A percentile compares a stretch with the other conserved stretches of the same genome.
phyloP scores from a whole-genome alignment of 331 rosid genomes.

The Pyracantha coccinea region DNA sequence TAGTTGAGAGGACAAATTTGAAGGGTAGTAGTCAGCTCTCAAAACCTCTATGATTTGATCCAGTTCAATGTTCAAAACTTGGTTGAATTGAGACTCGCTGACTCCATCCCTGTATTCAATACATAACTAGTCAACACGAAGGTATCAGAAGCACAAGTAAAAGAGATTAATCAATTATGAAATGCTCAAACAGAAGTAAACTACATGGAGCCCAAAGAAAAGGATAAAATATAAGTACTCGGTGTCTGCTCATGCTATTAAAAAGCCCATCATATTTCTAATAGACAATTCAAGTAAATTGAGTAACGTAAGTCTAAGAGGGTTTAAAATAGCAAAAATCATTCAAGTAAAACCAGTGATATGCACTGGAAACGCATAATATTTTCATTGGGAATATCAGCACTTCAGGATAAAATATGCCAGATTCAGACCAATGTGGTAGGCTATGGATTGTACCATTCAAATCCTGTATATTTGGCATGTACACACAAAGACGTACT shows the following conservation, averaged over 20 bases:
- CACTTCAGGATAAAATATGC: background rate
- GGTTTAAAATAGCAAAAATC: background rate
- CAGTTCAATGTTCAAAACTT: slow-evolving; percentile 76
- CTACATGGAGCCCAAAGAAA: background rate
- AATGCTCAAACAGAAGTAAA: background rate
- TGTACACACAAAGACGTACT: background rate
- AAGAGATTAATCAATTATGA: no score
- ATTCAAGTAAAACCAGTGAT: background rate
- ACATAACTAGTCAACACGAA: background rate
- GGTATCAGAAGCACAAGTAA: background rate
- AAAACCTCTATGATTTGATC: slow-evolving; percentile 76
- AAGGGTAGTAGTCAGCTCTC: background rate
- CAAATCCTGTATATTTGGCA: background rate
- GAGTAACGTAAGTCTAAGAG: background rate
- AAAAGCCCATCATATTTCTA: background rate
- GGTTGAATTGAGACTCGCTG: slow-evolving; percentile 84
- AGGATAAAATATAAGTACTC: background rate
- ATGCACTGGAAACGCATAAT: background rate
- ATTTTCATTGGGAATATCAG: background rate
- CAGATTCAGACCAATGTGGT: background rate
- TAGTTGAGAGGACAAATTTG: background rate
- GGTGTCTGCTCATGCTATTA: background rate
- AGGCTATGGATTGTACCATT: background rate
- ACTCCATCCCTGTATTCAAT: slow-evolving; percentile 78
- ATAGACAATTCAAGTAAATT: background rate